phyloP scores from a whole-genome alignment of 495 filamentous ascomycete genomes.

The Massariosphaeria phaeospora region DNA sequence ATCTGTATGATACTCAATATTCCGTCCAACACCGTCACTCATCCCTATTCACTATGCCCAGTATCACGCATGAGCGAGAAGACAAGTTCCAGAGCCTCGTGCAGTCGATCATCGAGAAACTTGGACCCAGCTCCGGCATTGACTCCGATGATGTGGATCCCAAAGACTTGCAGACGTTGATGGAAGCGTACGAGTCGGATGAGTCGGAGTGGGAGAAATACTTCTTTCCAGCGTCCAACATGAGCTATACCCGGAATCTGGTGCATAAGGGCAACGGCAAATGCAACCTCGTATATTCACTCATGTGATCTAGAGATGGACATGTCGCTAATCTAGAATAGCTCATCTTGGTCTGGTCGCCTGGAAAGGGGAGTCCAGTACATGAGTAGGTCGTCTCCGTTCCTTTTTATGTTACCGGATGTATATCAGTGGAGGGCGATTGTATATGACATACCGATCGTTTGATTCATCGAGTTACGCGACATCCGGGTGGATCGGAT shows the following conservation, averaged over 20 bases:
- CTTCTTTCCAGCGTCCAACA: constrained; percentile 58
- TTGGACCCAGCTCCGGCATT: constrained; percentile 75
- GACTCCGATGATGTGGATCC: constrained; percentile 75
- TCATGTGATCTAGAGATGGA: background rate
- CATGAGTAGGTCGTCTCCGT: constrained; percentile 53
- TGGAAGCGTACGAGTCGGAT: constrained; percentile 65
- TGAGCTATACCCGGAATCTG: constrained; percentile 78
- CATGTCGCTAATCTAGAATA: constrained; percentile 36
- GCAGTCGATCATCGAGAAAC: constrained; percentile 55
- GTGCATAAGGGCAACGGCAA: constrained; percentile 90
- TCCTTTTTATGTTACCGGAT: too few relatives aligned
- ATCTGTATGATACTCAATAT: too few relatives aligned
- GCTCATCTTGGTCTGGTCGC: constrained; percentile 89
- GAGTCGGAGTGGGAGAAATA: constrained; percentile 66
- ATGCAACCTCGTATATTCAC: constrained; percentile 68
- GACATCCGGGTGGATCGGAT: too few relatives aligned
- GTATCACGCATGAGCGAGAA: background rate
- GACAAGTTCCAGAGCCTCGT: constrained; percentile 1
- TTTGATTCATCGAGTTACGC: too few relatives aligned
- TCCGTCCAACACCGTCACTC: background rate
- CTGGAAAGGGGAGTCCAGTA: constrained; percentile 76
- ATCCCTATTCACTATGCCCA: constrained; percentile 2
- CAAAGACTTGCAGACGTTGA: constrained; percentile 57
- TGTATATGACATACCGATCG: too few relatives aligned
- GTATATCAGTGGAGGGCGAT: too few relatives aligned